Percentiles rank a stretch among this genome's conserved stretches.
phyloP scores from a whole-genome alignment of 23 red algal genomes.

The Cyanidiococcus yangmingshanensis region DNA sequence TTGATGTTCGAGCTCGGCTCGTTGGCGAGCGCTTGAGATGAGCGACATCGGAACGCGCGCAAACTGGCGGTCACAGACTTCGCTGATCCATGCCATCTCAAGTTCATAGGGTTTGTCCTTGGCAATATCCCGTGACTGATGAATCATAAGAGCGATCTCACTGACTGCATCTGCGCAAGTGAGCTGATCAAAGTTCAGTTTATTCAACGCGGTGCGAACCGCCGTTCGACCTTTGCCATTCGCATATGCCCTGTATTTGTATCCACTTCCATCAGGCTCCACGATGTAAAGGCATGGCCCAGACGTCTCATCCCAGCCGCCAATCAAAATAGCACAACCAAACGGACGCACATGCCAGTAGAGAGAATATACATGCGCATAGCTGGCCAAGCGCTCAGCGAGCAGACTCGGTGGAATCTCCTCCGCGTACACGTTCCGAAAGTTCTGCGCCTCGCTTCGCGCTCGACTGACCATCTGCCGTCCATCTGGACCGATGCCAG shows the following conservation, averaged over 20 bases:
- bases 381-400: slow-evolving; percentile 79
- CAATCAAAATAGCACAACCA: slow-evolving; percentile 78
- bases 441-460: slow-evolving; percentile 61
- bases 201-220: slow-evolving; percentile 75
- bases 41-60: background rate
- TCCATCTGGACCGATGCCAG: slow-evolving; percentile 79
- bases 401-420: slow-evolving; percentile 72
- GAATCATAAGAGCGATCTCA: slow-evolving; percentile 67
- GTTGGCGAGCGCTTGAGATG: background rate
- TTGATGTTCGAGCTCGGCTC: background rate
- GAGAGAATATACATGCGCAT: slow-evolving; percentile 82
- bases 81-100: slow-evolving; percentile 83
- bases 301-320: slow-evolving; percentile 29
- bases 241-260: slow-evolving; percentile 72
- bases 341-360: slow-evolving; percentile 96
- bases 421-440: slow-evolving; percentile 59
- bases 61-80: background rate
- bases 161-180: slow-evolving; percentile 58
- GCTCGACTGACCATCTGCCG: slow-evolving; percentile 68
- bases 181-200: slow-evolving; percentile 47
- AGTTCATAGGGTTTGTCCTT: slow-evolving; percentile 97
- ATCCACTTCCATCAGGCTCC: slow-evolving; percentile 72
- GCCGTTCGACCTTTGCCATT: slow-evolving; percentile 81
- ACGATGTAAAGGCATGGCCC: slow-evolving; percentile 76
- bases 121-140: slow-evolving; percentile 59